Percentiles rank a stretch among this genome's conserved stretches.
Evolutionary conservation across 805 yeast genomes (phyloP).

Genomic region (Candida glaebosa): DNA sequence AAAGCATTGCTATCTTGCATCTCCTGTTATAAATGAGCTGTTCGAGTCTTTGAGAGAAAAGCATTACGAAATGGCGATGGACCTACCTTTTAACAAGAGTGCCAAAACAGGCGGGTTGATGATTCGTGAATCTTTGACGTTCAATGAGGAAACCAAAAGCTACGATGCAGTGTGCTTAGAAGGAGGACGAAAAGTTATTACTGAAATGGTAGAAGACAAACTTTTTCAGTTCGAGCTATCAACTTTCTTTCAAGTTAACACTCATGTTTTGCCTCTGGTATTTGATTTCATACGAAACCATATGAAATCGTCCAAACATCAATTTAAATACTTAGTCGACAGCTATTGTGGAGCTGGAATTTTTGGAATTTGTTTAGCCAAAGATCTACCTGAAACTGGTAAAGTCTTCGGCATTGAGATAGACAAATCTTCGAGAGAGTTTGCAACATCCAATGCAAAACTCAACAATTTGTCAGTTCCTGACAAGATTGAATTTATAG

Average conservation of each 20-base stretch:
- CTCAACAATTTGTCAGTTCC: slow-evolving; percentile 32
- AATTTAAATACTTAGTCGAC: slow-evolving; percentile 31
- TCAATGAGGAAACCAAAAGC: slow-evolving; percentile 30
- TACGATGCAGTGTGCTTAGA: slow-evolving; percentile 21
- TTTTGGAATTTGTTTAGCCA: slow-evolving; percentile 36
- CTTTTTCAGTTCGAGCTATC: slow-evolving; percentile 37
- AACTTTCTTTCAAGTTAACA: slow-evolving; percentile 42
- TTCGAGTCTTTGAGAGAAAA: slow-evolving; percentile 13
- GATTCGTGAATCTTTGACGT: slow-evolving; percentile 31
- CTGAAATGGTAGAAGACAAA: slow-evolving; percentile 32
- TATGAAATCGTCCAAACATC: slow-evolving; percentile 8
- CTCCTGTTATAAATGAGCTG: slow-evolving; percentile 25
- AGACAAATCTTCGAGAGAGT: slow-evolving; percentile 26
- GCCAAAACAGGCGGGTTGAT: slow-evolving; percentile 13
- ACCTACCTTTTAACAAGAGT: slow-evolving; percentile 1
- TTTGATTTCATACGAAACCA: slow-evolving; percentile 27
- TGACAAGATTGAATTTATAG: slow-evolving; percentile 27
- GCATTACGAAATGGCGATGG: slow-evolving; percentile 4
- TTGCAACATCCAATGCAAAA: slow-evolving; percentile 37
- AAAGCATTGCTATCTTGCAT: slow-evolving; percentile 35
- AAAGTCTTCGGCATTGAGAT: slow-evolving; percentile 43
- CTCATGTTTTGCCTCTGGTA: slow-evolving; percentile 31
- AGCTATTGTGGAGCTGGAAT: slow-evolving; percentile 48
- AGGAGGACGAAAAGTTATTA: slow-evolving; percentile 24
- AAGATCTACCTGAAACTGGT: slow-evolving; percentile 22